A percentile compares a stretch with the other conserved stretches of the same genome.
Evolutionary conservation across 2,329 filamentous ascomycete species (phyloP).

Genomic region (Sarocladiaceae sp.): DNA sequence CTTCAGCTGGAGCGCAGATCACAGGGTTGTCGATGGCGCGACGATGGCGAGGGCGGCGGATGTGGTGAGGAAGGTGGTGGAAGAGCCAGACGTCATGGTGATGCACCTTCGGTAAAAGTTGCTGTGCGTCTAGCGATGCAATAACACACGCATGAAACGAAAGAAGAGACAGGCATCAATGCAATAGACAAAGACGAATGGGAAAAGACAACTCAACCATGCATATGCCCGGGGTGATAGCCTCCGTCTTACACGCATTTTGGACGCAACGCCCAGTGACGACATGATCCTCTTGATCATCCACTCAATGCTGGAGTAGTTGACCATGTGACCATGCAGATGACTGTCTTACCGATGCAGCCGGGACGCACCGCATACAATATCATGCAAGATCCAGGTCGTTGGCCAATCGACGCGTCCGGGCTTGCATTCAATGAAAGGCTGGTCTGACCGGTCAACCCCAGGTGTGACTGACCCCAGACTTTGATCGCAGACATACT

Average conservation of each 20-base stretch:
- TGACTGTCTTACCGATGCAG: neutral
- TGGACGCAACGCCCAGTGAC: neutral
- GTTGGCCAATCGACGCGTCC: too few species aligned
- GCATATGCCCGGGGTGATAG: too few species aligned
- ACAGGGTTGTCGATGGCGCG: constrained; percentile 88
- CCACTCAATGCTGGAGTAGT: neutral
- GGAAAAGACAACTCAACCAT: neutral
- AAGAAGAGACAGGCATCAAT: neutral
- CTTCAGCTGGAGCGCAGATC: constrained; percentile 95
- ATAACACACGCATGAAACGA: neutral
- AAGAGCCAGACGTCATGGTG: constrained; percentile 83
- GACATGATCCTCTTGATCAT: neutral
- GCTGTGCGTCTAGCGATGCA: neutral
- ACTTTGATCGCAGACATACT: too few species aligned
- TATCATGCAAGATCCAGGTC: neutral
- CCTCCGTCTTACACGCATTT: constrained; percentile 1
- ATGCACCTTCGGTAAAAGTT: constrained; percentile 64
- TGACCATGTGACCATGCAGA: neutral
- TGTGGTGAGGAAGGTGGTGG: constrained; percentile 68
- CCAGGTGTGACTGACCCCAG: too few species aligned
- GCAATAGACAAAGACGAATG: constrained; percentile 6
- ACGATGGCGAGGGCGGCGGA: constrained; percentile 90
- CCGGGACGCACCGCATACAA: neutral
- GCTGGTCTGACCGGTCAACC: too few species aligned
- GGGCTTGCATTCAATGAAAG: too few species aligned